Evolutionary conservation across 2,329 filamentous ascomycete genomes (phyloP), one percentile per base, ranked within the genome.

Genomic region (Thermothelomyces thermophilus): DNA sequence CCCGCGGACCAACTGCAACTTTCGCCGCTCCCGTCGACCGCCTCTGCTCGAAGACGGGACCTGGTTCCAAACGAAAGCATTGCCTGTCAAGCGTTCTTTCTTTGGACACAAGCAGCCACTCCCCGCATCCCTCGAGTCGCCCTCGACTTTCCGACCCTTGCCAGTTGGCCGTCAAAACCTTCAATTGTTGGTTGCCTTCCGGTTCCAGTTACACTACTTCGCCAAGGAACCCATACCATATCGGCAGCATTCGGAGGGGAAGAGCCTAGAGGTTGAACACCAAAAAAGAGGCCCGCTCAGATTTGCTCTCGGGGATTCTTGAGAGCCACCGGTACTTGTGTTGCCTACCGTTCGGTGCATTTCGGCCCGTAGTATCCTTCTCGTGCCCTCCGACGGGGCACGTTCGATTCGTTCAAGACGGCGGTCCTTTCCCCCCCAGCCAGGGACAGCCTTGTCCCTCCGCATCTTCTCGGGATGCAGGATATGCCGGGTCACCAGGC

Each of bases 391-490:
- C 62, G 56, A 50, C 44, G 66, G 62, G 70, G 76, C 77, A 76
- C 80, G 77, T 75, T 69, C 73, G 73, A 74, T 76, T 79, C 66
- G 60, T 71, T 77, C 84, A 90, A 79, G 80, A 90, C 86, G 86
- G 86, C 86, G 76, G 82, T 87, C 68, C 74, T 89, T 75, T 86
- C 85, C 70, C 82, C 84, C 71, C 75, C 76, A 70, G 73, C 81
- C 73, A 82, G 85, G 87, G 87, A 91, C 86, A 85, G 77, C 70
- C 80, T 87, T 75, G 83, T 88, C 84, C 87, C 85, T 73, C 84
- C 85, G 77, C 86, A 90, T 76, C 77, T 89, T 67, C 82, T 91
- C 74, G 83, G 82, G 72, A 96, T 96, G 90, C 90, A 95, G 80
- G 86, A 87, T 71, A 82, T 88, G 70, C 83, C 87, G 63, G 75